A percentile compares a stretch with the other conserved stretches of the same genome.
These are phyloP conservation scores for Diplocarpon mali DNA, from an alignment of 2,329 filamentous ascomycete species.

Conservation along the genomic window DNA sequence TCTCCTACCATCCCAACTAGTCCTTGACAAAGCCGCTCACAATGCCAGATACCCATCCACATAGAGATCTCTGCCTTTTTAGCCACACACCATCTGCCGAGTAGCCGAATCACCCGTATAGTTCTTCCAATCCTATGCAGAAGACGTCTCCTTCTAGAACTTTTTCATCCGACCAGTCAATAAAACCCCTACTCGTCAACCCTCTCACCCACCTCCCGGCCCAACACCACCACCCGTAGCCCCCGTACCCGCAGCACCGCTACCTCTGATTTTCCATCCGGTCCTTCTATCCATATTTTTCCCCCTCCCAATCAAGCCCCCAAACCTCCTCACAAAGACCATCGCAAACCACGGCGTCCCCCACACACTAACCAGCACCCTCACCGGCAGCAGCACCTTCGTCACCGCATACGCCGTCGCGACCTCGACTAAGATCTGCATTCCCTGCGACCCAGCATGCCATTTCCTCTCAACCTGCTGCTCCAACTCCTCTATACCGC, in stretches of 20 bases:
- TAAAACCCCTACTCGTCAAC: neutral
- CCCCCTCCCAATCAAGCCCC: conserved; percentile 2
- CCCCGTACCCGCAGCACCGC: conserved; percentile 5
- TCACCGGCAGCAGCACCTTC: conserved; percentile 69
- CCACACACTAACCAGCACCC: conserved; percentile 73
- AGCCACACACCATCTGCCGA: no score
- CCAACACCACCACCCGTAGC: conserved; percentile 3
- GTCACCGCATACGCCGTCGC: conserved; percentile 86
- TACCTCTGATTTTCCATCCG: conserved; percentile 1
- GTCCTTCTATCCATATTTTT: neutral
- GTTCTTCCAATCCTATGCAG: no score
- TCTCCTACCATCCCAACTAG: no score
- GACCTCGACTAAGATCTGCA: conserved; percentile 47
- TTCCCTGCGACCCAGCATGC: conserved; percentile 24
- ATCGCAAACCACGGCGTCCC: conserved; percentile 87
- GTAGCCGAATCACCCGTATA: no score
- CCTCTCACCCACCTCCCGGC: neutral
- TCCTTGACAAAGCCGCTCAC: no score
- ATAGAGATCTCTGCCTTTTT: no score
- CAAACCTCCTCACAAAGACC: conserved; percentile 40
- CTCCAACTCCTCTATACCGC: conserved; percentile 4
- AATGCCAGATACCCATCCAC: no score
- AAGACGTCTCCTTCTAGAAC: no score
- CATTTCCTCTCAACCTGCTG: conserved; percentile 24
- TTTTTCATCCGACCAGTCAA: no score